Evolutionary conservation across 2,329 filamentous ascomycete genomes (phyloP).

Genomic region (Aspergillus eucalypticola): DNA sequence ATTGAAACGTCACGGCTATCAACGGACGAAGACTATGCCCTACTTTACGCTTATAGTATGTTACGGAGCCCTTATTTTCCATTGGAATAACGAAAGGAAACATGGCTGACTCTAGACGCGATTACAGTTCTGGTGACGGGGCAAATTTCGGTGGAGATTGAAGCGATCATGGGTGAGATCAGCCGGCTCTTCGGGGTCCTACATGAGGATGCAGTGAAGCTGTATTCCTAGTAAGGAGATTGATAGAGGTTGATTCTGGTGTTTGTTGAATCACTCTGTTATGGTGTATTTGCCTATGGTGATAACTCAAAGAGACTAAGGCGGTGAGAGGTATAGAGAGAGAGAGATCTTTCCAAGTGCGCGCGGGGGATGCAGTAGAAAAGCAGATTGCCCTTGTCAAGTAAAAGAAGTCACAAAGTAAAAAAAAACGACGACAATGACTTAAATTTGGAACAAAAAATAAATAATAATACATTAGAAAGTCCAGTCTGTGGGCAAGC

Average conservation of each 20-base stretch:
- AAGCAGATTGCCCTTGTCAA: no score
- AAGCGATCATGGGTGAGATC: constrained; percentile 55
- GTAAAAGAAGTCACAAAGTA: no score
- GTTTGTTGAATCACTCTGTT: background rate
- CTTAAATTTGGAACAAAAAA: no score
- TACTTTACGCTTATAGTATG: constrained; percentile 86
- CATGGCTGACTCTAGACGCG: constrained; percentile 4
- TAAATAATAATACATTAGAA: no score
- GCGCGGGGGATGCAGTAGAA: no score
- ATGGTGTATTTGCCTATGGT: no score
- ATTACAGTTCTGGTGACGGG: constrained; percentile 61
- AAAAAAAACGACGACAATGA: no score
- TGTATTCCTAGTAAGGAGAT: constrained; percentile 39
- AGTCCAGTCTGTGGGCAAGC: no score
- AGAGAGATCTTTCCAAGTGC: no score
- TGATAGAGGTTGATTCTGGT: background rate
- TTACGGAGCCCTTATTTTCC: constrained; percentile 11
- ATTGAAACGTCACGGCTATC: constrained; percentile 52
- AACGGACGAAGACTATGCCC: constrained; percentile 71
- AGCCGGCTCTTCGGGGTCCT: constrained; percentile 62
- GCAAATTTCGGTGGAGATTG: constrained; percentile 59
- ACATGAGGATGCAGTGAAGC: constrained; percentile 61
- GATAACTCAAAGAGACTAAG: no score
- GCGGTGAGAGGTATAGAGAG: no score
- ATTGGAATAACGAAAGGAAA: no score